These are phyloP conservation scores for Dendrobium officinale DNA, from an alignment of 106 monocot genomes.

Conservation along the genomic window DNA sequence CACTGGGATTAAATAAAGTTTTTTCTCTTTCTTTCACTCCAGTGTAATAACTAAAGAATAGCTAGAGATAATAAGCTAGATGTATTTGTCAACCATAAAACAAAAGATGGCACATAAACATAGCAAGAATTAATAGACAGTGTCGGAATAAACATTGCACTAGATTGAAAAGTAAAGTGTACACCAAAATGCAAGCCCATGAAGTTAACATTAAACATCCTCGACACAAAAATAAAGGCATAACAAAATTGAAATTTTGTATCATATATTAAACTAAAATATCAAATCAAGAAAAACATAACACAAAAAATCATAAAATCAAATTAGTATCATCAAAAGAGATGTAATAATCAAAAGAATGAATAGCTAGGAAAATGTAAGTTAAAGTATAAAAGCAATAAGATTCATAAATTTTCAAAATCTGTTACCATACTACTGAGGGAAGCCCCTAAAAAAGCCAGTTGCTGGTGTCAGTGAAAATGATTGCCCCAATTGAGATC, in stretches of 20 bases:
- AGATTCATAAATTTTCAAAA: not conserved
- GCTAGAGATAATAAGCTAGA: too few relatives aligned
- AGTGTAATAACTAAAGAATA: too few relatives aligned
- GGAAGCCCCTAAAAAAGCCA: not conserved
- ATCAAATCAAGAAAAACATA: not conserved
- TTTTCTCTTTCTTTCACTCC: too few relatives aligned
- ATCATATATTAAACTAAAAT: not conserved
- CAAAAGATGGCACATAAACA: not conserved
- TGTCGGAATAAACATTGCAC: not conserved
- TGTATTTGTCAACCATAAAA: not conserved
- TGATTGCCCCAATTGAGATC: conserved; percentile 6
- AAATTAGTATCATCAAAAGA: not conserved
- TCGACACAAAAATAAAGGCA: not conserved
- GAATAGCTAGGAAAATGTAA: not conserved
- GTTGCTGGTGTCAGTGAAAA: not conserved
- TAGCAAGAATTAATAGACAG: not conserved
- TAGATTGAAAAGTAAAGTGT: not conserved
- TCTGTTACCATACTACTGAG: conserved; percentile 3
- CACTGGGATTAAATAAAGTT: too few relatives aligned
- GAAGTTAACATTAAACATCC: not conserved
- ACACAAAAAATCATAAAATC: not conserved
- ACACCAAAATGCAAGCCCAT: not conserved
- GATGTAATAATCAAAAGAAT: not conserved
- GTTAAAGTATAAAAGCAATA: not conserved
- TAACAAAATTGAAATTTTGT: not conserved